Evolutionary conservation across 257 asterid species (phyloP).

Genomic region (Asclepias syriaca): DNA sequence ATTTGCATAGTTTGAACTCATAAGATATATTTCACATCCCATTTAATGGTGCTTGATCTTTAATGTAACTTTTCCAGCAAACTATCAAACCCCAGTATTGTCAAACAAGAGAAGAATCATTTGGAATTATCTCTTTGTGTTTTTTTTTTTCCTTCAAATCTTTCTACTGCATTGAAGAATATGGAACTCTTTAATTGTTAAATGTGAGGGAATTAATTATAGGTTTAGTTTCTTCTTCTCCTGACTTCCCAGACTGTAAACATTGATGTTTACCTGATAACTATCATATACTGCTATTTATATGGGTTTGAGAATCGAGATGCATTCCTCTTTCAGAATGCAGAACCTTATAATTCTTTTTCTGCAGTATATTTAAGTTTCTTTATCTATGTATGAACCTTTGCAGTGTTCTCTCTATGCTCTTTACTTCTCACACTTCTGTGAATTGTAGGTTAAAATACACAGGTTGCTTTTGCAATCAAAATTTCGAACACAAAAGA

Average conservation of each 20-base stretch:
- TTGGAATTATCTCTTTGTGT: not conserved
- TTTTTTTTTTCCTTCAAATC: not conserved
- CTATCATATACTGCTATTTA: not conserved
- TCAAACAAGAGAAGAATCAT: not conserved
- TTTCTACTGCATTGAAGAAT: not conserved
- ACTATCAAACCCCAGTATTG: not conserved
- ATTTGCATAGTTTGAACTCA: not conserved
- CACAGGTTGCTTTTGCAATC: constrained; percentile 75
- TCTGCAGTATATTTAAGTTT: not conserved
- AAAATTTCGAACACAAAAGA: constrained; percentile 57
- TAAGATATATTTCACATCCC: not conserved
- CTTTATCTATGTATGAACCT: not conserved
- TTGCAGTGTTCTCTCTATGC: not conserved
- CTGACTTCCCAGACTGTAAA: not conserved
- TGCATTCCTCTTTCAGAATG: not conserved
- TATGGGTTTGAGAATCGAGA: not conserved
- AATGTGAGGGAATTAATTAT: not conserved
- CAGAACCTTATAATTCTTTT: not conserved
- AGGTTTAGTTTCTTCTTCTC: not conserved
- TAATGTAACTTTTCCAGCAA: not conserved
- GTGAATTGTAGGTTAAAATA: constrained; percentile 65
- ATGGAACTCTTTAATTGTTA: not conserved
- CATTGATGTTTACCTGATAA: not conserved
- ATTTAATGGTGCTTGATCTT: not conserved
- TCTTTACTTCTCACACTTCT: not conserved